Percentiles rank a stretch among this genome's conserved stretches.
These are phyloP conservation scores for Cordyceps cicadae DNA, from an alignment of 2,329 filamentous ascomycete genomes.

Conservation along the genomic window DNA sequence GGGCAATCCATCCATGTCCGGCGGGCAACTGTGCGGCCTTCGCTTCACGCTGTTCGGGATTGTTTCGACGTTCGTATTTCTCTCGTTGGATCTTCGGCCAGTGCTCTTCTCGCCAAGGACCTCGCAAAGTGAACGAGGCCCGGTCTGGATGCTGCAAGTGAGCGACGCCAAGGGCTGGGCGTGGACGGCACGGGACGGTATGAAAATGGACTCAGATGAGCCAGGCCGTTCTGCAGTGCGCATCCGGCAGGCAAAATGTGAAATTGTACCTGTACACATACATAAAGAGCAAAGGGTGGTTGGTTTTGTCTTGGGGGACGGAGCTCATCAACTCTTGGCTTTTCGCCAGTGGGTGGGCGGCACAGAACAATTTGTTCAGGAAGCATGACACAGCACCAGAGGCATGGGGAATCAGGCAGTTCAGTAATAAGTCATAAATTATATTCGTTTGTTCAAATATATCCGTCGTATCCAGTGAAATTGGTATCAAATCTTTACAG, in stretches of 20 bases:
- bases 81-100: background rate
- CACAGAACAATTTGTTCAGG: background rate
- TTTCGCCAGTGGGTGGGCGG: background rate
- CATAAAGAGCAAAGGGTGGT: too few relatives aligned
- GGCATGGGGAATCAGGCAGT: background rate
- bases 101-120: background rate
- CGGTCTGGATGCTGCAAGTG: too few relatives aligned
- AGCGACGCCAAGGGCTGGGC: too few relatives aligned
- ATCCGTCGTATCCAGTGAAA: background rate
- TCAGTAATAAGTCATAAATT: background rate
- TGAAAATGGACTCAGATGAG: too few relatives aligned
- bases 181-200: too few relatives aligned
- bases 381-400: background rate
- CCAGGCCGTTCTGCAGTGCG: too few relatives aligned
- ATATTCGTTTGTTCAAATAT: slow-evolving; percentile 1
- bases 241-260: too few relatives aligned
- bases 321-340: background rate
- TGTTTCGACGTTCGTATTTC: background rate
- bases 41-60: background rate
- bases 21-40: background rate
- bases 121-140: background rate
- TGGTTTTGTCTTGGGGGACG: too few relatives aligned
- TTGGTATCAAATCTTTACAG: slow-evolving; percentile 3
- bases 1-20: background rate
- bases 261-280: too few relatives aligned